A percentile compares a stretch with the other conserved stretches of the same genome.
These are phyloP conservation scores for Aegilops bicornis DNA, from an alignment of 176 grass and related monocot genomes.

Conservation along the genomic window DNA sequence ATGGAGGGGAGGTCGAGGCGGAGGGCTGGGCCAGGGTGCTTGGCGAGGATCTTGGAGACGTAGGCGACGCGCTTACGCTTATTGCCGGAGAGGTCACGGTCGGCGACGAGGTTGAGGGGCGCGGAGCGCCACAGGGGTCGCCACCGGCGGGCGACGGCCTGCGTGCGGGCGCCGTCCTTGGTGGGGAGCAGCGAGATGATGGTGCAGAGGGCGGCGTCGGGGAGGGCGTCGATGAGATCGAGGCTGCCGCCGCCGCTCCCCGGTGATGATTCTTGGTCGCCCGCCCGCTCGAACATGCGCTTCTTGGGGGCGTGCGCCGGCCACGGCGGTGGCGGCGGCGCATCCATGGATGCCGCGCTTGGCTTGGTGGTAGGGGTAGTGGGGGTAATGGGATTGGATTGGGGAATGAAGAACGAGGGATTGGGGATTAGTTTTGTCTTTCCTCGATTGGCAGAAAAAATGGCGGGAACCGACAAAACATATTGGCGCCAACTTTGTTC, in stretches of 20 bases:
- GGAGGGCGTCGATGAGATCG: background rate
- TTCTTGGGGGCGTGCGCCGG: too few species aligned
- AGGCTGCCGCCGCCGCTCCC: background rate
- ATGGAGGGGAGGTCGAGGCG: background rate
- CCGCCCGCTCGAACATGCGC: background rate
- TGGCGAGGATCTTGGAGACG: background rate
- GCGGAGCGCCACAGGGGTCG: background rate
- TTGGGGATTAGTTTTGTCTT: too few species aligned
- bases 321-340: too few species aligned
- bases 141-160: background rate
- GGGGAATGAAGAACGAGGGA: too few species aligned
- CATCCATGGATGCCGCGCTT: too few species aligned
- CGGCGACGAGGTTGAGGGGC: background rate
- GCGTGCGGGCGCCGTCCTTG: too few species aligned
- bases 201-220: background rate
- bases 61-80: background rate
- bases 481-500: too few species aligned
- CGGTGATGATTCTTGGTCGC: background rate
- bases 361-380: too few species aligned
- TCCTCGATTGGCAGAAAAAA: too few species aligned
- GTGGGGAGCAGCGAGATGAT: background rate
- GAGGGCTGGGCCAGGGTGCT: background rate
- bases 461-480: too few species aligned
- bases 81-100: background rate
- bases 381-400: too few species aligned